Conservation (phyloP, 768 basidiomycete species). For the Rhizopogon vulgaris region DNA sequence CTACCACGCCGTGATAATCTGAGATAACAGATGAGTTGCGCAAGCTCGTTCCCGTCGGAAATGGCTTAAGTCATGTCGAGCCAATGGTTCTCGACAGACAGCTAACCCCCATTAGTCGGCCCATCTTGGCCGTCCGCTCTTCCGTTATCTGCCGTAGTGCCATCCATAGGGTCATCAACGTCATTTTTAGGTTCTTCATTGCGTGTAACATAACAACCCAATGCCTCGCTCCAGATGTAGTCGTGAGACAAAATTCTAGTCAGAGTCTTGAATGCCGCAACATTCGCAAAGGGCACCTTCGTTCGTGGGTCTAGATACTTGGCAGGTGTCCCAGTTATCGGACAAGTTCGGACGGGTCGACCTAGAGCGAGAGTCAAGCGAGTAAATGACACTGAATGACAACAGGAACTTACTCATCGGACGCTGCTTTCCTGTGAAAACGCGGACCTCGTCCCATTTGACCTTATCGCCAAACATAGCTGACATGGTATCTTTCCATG, state of each 20-base stretch:
- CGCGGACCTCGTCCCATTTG: constrained; percentile 69
- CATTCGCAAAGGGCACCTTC: constrained; percentile 72
- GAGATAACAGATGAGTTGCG: too few relatives aligned
- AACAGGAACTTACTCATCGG: constrained; percentile 45
- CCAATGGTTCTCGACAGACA: not conserved
- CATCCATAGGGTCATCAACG: constrained; percentile 1
- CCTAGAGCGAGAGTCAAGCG: constrained; percentile 32
- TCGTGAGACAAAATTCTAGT: constrained; percentile 58
- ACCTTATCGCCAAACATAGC: constrained; percentile 84
- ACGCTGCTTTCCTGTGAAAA: constrained; percentile 58
- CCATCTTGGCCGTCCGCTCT: constrained; percentile 4
- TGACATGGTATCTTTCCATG: constrained; percentile 69
- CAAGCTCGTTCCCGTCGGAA: not conserved
- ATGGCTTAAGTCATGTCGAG: not conserved
- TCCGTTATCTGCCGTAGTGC: not conserved
- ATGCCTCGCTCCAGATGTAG: constrained; percentile 53
- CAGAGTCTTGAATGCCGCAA: constrained; percentile 58
- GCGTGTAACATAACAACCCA: constrained; percentile 35
- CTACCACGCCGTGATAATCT: not conserved
- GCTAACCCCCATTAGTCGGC: not conserved
- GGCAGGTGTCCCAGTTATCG: constrained; percentile 73
- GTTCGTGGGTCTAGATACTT: constrained; percentile 77
- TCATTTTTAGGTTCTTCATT: not conserved
- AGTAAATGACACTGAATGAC: not conserved
- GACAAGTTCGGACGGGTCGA: constrained; percentile 61